Conservation (phyloP, 2,329 filamentous ascomycete species). For the Lachnellula cervina region DNA sequence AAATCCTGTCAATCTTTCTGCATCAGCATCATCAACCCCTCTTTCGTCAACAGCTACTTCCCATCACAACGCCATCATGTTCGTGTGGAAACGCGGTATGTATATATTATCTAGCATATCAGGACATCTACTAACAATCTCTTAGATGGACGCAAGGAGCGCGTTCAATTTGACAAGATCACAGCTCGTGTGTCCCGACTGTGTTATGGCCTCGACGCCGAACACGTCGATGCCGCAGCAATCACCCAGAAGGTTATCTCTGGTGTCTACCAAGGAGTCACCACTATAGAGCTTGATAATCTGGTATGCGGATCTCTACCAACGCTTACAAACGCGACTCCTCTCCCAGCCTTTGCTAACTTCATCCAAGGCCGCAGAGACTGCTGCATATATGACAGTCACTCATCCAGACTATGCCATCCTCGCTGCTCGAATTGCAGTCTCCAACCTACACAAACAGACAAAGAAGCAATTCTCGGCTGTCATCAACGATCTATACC, state of each 20-base stretch:
- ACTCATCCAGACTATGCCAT: constrained; percentile 99
- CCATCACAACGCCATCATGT: constrained; percentile 28
- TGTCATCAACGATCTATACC: constrained; percentile 86
- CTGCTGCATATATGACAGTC: constrained; percentile 98
- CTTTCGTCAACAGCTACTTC: constrained; percentile 5
- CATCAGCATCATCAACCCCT: constrained; percentile 9
- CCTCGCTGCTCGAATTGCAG: constrained; percentile 94
- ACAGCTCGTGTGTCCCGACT: constrained; percentile 95
- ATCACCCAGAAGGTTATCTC: constrained; percentile 99
- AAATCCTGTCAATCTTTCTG: constrained; percentile 1
- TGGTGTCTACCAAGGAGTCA: constrained; percentile 97
- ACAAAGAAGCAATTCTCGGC: constrained; percentile 99
- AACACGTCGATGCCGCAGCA: constrained; percentile 93
- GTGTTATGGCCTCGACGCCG: constrained; percentile 94
- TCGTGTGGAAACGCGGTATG: constrained; percentile 34
- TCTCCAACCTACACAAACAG: constrained; percentile 99
- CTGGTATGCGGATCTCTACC: constrained; percentile 60
- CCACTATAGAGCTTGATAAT: constrained; percentile 93
- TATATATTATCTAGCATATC: constrained; percentile 5
- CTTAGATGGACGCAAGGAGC: constrained; percentile 96
- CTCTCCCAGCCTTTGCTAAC: constrained; percentile 16
- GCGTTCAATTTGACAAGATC: constrained; percentile 99
- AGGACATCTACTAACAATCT: constrained; percentile 9
- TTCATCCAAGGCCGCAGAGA: constrained; percentile 77
- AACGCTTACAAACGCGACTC: constrained; percentile 10